Evolutionary conservation across 371 early-diverging fungal genomes (phyloP), one percentile per base, ranked within the genome.

Genomic region (Haplosporangium sp.): DNA sequence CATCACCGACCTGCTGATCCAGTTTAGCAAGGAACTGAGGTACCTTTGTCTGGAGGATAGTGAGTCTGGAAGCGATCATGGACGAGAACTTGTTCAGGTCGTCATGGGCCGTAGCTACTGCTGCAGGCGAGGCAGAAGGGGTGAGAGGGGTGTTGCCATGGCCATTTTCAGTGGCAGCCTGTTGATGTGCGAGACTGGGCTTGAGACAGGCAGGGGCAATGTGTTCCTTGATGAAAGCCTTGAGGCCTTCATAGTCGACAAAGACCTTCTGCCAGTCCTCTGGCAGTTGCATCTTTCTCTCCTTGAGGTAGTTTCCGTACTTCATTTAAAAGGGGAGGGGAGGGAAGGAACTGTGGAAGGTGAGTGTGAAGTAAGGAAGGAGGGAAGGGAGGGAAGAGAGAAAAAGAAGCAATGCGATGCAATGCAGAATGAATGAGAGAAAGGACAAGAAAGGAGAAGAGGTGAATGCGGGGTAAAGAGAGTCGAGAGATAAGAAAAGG

Each of bases 251-350:
- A 65, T 93, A 93, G 69, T 89, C 86, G 73, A 93, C 80, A 74
- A 88, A 91, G 67, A 87, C 69, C 10, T 72, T 67, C 54, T 85
- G 86, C 87, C 91, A 93, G 7, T 83, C 83, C 45, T 41, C 72
- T 0, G 93, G 92, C 18, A 92, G 82, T 56, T 85, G 84, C 18
- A 64, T 71, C 66, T 86, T 88, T 53, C 90, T 85, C 82, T 91
- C 92, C 21, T 83, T 75, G 47, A 91, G 84, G 71, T 90, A 92
- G 54, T 86, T 86, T 43, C 92, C 93, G 84, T 91, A 93, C 83
- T 93, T 93, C 94, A 93, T 93, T 18, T 13, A 54, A n/a, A 21
- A 23, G 45, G 47, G 7, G 13, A 45, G n/a, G 46, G 37, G n/a
- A 10, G 43, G 20, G 23, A 36, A 40, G 42, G 21, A 20, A 52